Conservation (phyloP, 2,329 filamentous ascomycete species). For the Immersiporthe knoxdaviesiana region DNA sequence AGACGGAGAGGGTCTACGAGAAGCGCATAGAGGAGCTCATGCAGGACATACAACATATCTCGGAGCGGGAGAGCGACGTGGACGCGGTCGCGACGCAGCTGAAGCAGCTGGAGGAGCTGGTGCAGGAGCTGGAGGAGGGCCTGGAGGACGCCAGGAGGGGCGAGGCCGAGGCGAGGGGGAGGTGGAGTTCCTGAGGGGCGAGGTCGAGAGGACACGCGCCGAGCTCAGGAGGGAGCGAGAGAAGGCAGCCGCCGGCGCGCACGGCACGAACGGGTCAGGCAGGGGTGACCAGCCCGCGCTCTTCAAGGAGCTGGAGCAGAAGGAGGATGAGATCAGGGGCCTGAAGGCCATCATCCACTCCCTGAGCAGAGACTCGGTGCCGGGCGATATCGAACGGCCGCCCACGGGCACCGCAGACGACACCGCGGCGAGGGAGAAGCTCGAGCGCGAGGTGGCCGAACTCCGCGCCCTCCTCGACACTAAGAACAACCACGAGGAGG, state of each 20-base stretch:
- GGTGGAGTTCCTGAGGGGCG: slow-evolving; percentile 91
- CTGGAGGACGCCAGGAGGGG: slow-evolving; percentile 92
- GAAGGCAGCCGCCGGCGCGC: slow-evolving; percentile 68
- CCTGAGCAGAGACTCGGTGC: slow-evolving; percentile 76
- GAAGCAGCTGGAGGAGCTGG: slow-evolving; percentile 93
- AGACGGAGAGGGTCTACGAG: slow-evolving; percentile 96
- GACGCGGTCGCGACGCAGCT: slow-evolving; percentile 88
- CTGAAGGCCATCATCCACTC: slow-evolving; percentile 98
- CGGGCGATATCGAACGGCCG: slow-evolving; percentile 42
- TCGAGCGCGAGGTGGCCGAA: slow-evolving; percentile 81
- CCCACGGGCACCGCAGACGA: slow-evolving; percentile 57
- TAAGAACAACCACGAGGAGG: slow-evolving; percentile 76
- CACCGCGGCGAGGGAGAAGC: slow-evolving; percentile 64
- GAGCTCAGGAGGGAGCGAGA: slow-evolving; percentile 89
- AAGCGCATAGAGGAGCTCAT: slow-evolving; percentile 86
- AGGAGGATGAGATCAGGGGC: slow-evolving; percentile 95
- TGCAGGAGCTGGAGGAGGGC: slow-evolving; percentile 95
- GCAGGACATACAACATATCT: slow-evolving; percentile 79
- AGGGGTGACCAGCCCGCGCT: slow-evolving; percentile 50
- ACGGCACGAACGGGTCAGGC: slow-evolving; percentile 44
- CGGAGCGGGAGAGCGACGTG: slow-evolving; percentile 84
- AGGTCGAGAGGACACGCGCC: slow-evolving; percentile 87
- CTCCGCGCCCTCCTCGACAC: slow-evolving; percentile 73
- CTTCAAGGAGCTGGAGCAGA: slow-evolving; percentile 83
- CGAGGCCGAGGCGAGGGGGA: slow-evolving; percentile 95